Evolutionary conservation across 2,329 filamentous ascomycete genomes (phyloP).

Genomic region (Fusarium hainanense): DNA sequence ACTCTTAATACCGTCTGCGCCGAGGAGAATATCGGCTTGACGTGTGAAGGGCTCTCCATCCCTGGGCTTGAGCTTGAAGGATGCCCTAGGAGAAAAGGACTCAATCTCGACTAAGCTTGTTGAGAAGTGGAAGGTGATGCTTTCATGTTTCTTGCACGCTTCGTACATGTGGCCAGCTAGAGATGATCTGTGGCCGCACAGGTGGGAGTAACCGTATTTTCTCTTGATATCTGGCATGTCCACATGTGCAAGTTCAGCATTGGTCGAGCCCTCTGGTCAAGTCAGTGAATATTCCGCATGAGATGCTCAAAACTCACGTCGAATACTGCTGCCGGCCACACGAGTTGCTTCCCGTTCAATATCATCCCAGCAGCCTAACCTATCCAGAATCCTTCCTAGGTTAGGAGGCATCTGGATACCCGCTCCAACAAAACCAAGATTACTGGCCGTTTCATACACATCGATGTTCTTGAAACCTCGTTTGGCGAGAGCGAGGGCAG

Average conservation of each 20-base stretch:
- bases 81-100: slow-evolving; percentile 38
- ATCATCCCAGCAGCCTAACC: slow-evolving; percentile 76
- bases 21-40: slow-evolving; percentile 62
- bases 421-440: slow-evolving; percentile 69
- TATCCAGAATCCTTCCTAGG: slow-evolving; percentile 79
- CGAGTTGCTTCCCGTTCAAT: slow-evolving; percentile 57
- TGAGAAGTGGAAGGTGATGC: slow-evolving; percentile 75
- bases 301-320: slow-evolving; percentile 32
- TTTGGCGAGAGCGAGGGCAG: slow-evolving; percentile 52
- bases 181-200: slow-evolving; percentile 80
- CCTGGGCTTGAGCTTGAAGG: slow-evolving; percentile 37
- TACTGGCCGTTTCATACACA: slow-evolving; percentile 43
- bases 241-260: slow-evolving; percentile 77
- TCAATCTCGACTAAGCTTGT: slow-evolving; percentile 42
- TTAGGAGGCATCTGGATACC: slow-evolving; percentile 89
- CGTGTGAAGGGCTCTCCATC: slow-evolving; percentile 22
- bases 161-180: slow-evolving; percentile 76
- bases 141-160: slow-evolving; percentile 71
- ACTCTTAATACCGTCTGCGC: slow-evolving; percentile 66
- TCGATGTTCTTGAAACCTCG: slow-evolving; percentile 44
- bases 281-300: background rate
- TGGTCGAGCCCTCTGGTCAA: slow-evolving; percentile 70
- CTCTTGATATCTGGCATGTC: slow-evolving; percentile 73
- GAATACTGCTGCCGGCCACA: slow-evolving; percentile 47
- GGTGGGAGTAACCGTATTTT: slow-evolving; percentile 80